Percentiles rank a stretch among this genome's conserved stretches.
phyloP scores from a whole-genome alignment of 495 filamentous ascomycete species.

The Margaritispora aquatica region DNA sequence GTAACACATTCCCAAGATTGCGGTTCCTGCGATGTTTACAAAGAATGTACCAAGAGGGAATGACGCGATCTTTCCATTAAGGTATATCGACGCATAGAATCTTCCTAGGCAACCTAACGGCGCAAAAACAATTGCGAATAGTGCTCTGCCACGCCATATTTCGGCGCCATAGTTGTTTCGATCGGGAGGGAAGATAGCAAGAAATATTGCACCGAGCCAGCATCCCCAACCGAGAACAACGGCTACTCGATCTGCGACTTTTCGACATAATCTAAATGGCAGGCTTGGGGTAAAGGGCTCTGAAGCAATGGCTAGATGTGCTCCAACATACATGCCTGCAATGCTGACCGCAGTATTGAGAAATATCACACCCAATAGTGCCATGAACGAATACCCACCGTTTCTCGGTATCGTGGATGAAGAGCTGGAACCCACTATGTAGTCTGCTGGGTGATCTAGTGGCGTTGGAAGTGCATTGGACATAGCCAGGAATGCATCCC shows the following conservation, averaged over 20 bases:
- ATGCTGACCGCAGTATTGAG: conserved; percentile 63
- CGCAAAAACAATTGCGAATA: conserved; percentile 80
- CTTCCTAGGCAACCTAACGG: conserved; percentile 72
- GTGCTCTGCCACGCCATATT: conserved; percentile 65
- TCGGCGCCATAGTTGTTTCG: conserved; percentile 37
- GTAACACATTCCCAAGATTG: conserved; percentile 56
- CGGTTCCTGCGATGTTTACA: conserved; percentile 75
- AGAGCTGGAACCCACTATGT: conserved; percentile 15
- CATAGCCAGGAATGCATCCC: conserved; percentile 78
- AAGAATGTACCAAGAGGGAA: conserved; percentile 90
- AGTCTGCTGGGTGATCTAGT: conserved; percentile 28
- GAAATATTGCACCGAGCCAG: conserved; percentile 75
- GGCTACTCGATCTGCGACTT: conserved; percentile 53
- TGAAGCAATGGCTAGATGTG: conserved; percentile 68
- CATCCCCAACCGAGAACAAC: conserved; percentile 60
- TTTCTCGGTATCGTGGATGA: conserved; percentile 42
- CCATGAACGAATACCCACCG: conserved; percentile 77
- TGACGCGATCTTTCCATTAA: conserved; percentile 57
- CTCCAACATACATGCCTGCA: conserved; percentile 62
- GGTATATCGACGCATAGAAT: conserved; percentile 60
- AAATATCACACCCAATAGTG: conserved; percentile 63
- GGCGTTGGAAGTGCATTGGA: conserved; percentile 62
- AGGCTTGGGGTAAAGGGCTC: conserved; percentile 50
- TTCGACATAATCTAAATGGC: conserved; percentile 48
- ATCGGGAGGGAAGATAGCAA: conserved; percentile 71